phyloP scores from a whole-genome alignment of 2,329 filamentous ascomycete genomes.

The Xylariaceae sp. region DNA sequence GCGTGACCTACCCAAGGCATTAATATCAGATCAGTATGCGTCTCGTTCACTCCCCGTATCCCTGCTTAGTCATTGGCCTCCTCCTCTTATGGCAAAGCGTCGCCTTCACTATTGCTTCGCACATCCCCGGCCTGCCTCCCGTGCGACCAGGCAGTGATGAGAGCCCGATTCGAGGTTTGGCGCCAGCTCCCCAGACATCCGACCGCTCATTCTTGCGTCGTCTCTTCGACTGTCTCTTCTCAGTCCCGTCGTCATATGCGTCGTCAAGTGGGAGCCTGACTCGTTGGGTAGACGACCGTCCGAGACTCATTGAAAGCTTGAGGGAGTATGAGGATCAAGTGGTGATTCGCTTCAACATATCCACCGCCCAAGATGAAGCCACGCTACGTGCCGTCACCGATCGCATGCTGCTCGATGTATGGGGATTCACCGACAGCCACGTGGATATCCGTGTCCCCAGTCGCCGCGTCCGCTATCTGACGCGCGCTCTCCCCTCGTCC shows the following conservation, averaged over 20 bases:
- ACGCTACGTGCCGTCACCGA: slow-evolving; percentile 29
- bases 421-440: slow-evolving; percentile 76
- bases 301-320: slow-evolving; percentile 32
- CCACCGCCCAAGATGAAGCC: slow-evolving; percentile 35
- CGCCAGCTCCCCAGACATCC: not conserved
- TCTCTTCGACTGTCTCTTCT: slow-evolving; percentile 22
- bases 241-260: slow-evolving; percentile 19
- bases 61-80: slow-evolving; percentile 5
- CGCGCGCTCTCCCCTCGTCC: slow-evolving; percentile 70
- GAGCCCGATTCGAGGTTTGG: not conserved
- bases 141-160: not conserved
- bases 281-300: slow-evolving; percentile 26
- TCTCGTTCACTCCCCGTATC: not conserved
- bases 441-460: slow-evolving; percentile 78
- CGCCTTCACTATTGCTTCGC: slow-evolving; percentile 9
- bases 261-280: slow-evolving; percentile 21
- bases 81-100: slow-evolving; percentile 8
- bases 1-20: not conserved
- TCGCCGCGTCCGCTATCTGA: slow-evolving; percentile 70
- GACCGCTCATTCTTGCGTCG: slow-evolving; percentile 27
- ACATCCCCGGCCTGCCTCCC: slow-evolving; percentile 15
- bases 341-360: slow-evolving; percentile 84
- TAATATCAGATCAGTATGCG: slow-evolving; percentile 11
- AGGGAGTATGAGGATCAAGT: slow-evolving; percentile 68
- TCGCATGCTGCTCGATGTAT: slow-evolving; percentile 77